phyloP scores from a whole-genome alignment of 805 yeast genomes.

The Metschnikowia lunata region DNA sequence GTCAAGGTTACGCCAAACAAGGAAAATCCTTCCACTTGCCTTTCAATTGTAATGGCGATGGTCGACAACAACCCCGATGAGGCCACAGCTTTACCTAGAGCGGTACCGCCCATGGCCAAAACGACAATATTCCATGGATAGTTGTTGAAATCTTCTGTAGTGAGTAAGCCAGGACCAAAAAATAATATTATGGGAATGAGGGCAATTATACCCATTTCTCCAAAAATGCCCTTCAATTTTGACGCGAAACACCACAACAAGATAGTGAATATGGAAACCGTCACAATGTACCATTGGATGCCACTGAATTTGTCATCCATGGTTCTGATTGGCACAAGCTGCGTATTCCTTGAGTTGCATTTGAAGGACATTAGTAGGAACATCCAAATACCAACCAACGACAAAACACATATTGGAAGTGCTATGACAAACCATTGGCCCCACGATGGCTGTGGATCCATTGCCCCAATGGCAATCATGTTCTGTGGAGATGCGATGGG shows the following conservation, averaged over 20 bases:
- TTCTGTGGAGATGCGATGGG: slow-evolving; percentile 56
- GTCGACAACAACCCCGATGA: slow-evolving; percentile 47
- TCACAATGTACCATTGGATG: slow-evolving; percentile 40
- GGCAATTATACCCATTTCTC: slow-evolving; percentile 47
- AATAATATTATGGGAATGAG: slow-evolving; percentile 45
- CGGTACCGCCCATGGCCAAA: slow-evolving; percentile 54
- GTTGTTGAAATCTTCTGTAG: slow-evolving; percentile 45
- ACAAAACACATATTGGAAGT: slow-evolving; percentile 42
- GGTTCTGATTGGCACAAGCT: slow-evolving; percentile 44
- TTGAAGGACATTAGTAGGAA: slow-evolving; percentile 54
- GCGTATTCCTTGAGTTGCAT: slow-evolving; percentile 43
- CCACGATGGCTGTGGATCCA: slow-evolving; percentile 52
- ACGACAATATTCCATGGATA: slow-evolving; percentile 54
- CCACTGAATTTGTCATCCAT: slow-evolving; percentile 42
- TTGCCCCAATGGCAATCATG: slow-evolving; percentile 49
- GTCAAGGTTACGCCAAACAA: slow-evolving; percentile 44
- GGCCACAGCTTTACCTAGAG: slow-evolving; percentile 48
- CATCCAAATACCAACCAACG: slow-evolving; percentile 43
- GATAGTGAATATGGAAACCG: slow-evolving; percentile 42
- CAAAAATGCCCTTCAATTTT: slow-evolving; percentile 39
- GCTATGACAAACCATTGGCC: slow-evolving; percentile 54
- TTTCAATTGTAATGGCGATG: slow-evolving; percentile 43
- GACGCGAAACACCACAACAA: slow-evolving; percentile 48
- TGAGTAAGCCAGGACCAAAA: slow-evolving; percentile 47
- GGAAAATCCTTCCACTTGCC: slow-evolving; percentile 37